These are phyloP conservation scores for Colletotrichum echinochloae DNA, from an alignment of 2,329 filamentous ascomycete genomes.

Conservation along the genomic window DNA sequence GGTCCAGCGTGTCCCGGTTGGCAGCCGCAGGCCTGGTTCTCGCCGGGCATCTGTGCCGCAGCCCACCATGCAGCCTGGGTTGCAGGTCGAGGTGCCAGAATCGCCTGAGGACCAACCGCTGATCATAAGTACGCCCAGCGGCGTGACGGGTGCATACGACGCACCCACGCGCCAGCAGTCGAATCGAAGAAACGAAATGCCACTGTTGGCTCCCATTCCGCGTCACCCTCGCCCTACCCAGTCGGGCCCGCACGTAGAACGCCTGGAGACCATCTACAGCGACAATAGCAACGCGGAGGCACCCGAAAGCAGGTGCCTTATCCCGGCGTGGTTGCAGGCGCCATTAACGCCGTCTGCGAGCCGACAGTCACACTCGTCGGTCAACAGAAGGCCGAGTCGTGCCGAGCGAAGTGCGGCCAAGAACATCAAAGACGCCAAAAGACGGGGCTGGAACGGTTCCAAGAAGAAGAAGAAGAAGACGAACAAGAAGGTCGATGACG, in stretches of 20 bases:
- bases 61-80: constrained; percentile 30
- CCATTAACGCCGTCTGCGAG: constrained; percentile 49
- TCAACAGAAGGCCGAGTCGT: constrained; percentile 64
- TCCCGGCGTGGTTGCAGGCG: constrained; percentile 51
- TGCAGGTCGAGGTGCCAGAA: constrained; percentile 28
- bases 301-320: constrained; percentile 39
- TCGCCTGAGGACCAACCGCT: constrained; percentile 62
- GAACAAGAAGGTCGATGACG: constrained; percentile 51
- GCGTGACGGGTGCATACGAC: constrained; percentile 66
- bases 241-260: constrained; percentile 56
- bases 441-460: constrained; percentile 65
- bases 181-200: constrained; percentile 54
- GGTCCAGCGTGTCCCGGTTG: constrained; percentile 56
- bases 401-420: constrained; percentile 71
- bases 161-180: constrained; percentile 52
- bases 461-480: constrained; percentile 54
- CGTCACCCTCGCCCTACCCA: constrained; percentile 59
- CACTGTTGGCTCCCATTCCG: constrained; percentile 65
- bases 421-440: constrained; percentile 72
- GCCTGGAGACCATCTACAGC: constrained; percentile 68
- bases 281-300: constrained; percentile 39
- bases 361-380: constrained; percentile 55
- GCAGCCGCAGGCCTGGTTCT: constrained; percentile 47
- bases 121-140: constrained; percentile 71
- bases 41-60: constrained; percentile 32